Evolutionary conservation across 2,329 filamentous ascomycete genomes (phyloP).

Genomic region (Colletotrichum eleusines): DNA sequence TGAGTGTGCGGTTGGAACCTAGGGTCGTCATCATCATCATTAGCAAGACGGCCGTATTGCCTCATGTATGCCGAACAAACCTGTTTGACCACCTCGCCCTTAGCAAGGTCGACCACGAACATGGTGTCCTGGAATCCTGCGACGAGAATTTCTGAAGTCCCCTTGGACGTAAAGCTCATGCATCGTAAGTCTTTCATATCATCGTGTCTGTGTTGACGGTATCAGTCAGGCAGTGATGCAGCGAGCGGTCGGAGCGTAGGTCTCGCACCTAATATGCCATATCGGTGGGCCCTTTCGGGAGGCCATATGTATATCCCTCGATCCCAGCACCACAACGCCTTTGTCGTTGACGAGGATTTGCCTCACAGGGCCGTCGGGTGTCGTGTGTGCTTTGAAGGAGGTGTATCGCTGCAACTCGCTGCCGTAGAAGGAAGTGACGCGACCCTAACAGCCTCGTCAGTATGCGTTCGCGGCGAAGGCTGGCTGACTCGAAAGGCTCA

Average conservation of each 20-base stretch:
- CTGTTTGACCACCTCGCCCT: conserved; percentile 78
- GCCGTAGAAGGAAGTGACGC: conserved; percentile 89
- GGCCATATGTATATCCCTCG: conserved; percentile 90
- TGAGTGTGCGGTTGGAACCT: conserved; percentile 78
- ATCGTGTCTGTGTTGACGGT: conserved; percentile 62
- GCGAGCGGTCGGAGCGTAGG: conserved; percentile 4
- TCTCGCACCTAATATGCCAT: conserved; percentile 84
- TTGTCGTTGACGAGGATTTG: conserved; percentile 93
- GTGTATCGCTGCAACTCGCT: conserved; percentile 90
- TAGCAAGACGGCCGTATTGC: conserved; percentile 43
- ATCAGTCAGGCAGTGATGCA: conserved; percentile 31
- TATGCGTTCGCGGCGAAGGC: conserved; percentile 2
- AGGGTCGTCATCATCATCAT: conserved; percentile 46
- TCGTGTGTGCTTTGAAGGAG: conserved; percentile 83
- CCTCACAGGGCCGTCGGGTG: conserved; percentile 81
- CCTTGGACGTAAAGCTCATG: conserved; percentile 94
- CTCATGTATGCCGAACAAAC: conserved; percentile 50
- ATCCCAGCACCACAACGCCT: conserved; percentile 87
- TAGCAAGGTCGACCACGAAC: conserved; percentile 79
- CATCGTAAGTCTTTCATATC: conserved; percentile 90
- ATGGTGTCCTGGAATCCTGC: conserved; percentile 89
- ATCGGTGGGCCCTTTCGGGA: conserved; percentile 82
- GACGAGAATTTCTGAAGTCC: conserved; percentile 84
- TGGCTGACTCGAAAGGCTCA: conserved; percentile 48
- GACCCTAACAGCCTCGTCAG: conserved; percentile 70